Evolutionary conservation across 768 basidiomycete species (phyloP), one percentile per base, ranked within the genome.

Genomic region (Podaxis sp.): DNA sequence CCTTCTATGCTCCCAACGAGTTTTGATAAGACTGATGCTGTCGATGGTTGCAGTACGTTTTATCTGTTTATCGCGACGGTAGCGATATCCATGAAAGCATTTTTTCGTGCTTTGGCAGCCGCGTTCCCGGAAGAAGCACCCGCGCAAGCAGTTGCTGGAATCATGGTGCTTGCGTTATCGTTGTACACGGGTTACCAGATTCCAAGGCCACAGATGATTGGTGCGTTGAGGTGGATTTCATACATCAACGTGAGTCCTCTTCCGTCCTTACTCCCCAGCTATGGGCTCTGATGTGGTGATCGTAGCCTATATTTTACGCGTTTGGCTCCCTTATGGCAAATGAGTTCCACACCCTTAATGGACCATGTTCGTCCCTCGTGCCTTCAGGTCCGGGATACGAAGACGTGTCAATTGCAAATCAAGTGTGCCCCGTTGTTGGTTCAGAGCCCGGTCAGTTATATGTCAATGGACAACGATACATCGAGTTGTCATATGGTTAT

Each of bases 261-360:
- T 40, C 32, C 7, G 32, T 32, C 32, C 7, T 32, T 32, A 9
- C 7, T 9, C 32, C 32, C 32, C 9, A 32, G 32, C 1, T 32
- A 32, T 32, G 32, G 32, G 9, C 32, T 9, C 32, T 32, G 32
- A 32, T 32, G 32, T 3, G 25, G 47, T 1, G 6, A 28, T 18
- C 47, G 66, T 62, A 87, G 86, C 80, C 93, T 57, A 62, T 91
- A 38, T 80, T 76, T 1, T 93, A 86, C 68, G 87, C 83, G 0
- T 94, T 95, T 69, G 89, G 93, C 62, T 78, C 81, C 0, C 70
- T 94, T 44, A 78, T 95, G 69, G 78, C 83, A 21, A 95, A 94
- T 72, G 92, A 96, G 71, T 94, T 95, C 73, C 84, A 82, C 64
- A 86, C 82, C 0, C 72, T 90, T 5, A 71, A 88, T 21, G 90